Evolutionary conservation across 2,329 filamentous ascomycete genomes (phyloP).

Genomic region (Penicillium decumbens): DNA sequence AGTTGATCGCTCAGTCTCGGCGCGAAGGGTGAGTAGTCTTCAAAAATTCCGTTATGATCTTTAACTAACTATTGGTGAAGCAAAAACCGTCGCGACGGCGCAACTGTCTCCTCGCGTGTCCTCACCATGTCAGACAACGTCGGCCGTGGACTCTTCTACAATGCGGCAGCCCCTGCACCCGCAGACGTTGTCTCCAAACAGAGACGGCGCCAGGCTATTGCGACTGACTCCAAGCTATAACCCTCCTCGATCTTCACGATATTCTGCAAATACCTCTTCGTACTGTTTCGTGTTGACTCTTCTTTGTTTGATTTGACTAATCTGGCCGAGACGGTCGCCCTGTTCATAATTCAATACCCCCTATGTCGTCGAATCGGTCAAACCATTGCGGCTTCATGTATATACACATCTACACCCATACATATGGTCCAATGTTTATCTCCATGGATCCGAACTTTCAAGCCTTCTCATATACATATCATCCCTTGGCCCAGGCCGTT

Average conservation of each 20-base stretch:
- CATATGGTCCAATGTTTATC: not conserved
- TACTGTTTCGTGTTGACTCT: not conserved
- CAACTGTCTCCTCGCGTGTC: slow-evolving; percentile 79
- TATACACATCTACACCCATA: not conserved
- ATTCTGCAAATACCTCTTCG: not conserved
- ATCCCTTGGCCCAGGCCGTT: too few relatives aligned
- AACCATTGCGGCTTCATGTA: not conserved
- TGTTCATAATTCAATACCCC: slow-evolving; percentile 9
- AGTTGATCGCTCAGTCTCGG: slow-evolving; percentile 74
- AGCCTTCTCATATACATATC: too few relatives aligned
- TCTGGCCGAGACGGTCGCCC: not conserved
- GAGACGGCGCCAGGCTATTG: slow-evolving; percentile 36
- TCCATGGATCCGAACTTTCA: not conserved
- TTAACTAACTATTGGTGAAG: slow-evolving; percentile 20
- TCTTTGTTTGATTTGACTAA: not conserved
- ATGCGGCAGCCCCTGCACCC: slow-evolving; percentile 25
- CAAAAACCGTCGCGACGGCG: slow-evolving; percentile 92
- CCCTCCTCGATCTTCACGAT: not conserved
- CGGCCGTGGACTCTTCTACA: slow-evolving; percentile 61
- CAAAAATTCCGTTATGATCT: too few relatives aligned
- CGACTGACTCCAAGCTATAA: slow-evolving; percentile 32
- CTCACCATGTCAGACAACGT: slow-evolving; percentile 70
- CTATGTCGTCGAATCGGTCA: not conserved
- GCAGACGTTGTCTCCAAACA: slow-evolving; percentile 34
- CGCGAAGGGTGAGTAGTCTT: slow-evolving; percentile 62